Conservation (phyloP, 192 early-diverging fungal species). For the Entophlyctis luteolus region DNA sequence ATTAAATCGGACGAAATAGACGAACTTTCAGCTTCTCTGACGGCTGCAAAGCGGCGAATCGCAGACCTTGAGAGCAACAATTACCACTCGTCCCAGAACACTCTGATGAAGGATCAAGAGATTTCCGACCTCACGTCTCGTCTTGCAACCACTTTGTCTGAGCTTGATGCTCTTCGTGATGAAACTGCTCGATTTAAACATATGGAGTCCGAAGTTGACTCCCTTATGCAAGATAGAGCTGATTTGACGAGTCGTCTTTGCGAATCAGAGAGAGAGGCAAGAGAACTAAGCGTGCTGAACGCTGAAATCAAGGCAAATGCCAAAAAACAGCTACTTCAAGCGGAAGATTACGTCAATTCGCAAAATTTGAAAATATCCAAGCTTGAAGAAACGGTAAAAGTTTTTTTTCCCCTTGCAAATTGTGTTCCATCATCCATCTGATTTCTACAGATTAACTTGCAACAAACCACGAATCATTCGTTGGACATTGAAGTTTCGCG, state of each 20-base stretch:
- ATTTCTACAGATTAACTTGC: no score
- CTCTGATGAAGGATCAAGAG: neutral
- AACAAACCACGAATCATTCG: no score
- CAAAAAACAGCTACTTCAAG: slow-evolving; percentile 4
- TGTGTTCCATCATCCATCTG: no score
- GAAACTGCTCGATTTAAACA: neutral
- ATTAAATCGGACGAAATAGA: slow-evolving; percentile 1
- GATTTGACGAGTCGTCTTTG: neutral
- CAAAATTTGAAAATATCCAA: neutral
- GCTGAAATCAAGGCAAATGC: neutral
- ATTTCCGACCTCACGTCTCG: neutral
- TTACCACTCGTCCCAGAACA: neutral
- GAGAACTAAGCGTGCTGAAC: neutral
- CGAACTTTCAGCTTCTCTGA: neutral
- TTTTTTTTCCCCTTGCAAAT: no score
- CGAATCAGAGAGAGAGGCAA: neutral
- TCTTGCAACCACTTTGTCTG: neutral
- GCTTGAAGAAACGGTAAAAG: no score
- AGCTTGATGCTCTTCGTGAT: neutral
- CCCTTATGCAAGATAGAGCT: neutral
- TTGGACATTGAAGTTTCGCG: no score
- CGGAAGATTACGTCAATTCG: slow-evolving; percentile 7
- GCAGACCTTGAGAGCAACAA: neutral
- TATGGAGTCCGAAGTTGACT: neutral
- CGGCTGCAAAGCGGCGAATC: neutral